Conservation (phyloP, 495 filamentous ascomycete species). For the Glonium stellatum region DNA sequence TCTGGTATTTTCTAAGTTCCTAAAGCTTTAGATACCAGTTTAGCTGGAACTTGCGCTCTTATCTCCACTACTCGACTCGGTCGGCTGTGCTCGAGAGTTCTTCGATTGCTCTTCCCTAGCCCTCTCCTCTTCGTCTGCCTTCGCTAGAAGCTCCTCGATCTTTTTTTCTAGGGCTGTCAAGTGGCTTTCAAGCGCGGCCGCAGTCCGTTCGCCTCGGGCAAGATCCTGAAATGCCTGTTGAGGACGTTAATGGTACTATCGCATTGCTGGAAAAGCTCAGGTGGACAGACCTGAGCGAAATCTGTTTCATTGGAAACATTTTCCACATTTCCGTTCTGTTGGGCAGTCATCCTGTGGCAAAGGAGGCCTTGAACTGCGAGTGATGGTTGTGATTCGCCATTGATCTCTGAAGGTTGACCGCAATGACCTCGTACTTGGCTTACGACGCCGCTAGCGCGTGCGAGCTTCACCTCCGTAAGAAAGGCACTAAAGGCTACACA, state of each 20-base stretch:
- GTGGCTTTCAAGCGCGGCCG: slow-evolving; percentile 49
- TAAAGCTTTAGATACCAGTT: background rate
- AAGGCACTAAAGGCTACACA: background rate
- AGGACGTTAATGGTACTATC: background rate
- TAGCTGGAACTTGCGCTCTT: background rate
- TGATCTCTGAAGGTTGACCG: background rate
- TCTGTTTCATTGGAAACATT: slow-evolving; percentile 20
- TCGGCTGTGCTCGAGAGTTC: background rate
- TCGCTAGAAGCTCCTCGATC: slow-evolving; percentile 51
- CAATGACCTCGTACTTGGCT: background rate
- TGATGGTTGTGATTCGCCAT: background rate
- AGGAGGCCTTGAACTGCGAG: background rate
- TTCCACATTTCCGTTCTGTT: slow-evolving; percentile 16
- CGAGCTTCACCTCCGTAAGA: background rate
- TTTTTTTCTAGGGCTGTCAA: slow-evolving; percentile 48
- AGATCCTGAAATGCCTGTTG: slow-evolving; percentile 38
- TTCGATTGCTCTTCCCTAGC: background rate
- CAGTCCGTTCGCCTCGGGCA: slow-evolving; percentile 50
- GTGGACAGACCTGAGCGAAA: slow-evolving; percentile 26
- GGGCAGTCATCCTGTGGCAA: slow-evolving; percentile 15
- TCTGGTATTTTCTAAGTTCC: background rate
- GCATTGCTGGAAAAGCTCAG: background rate
- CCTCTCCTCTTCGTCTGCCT: slow-evolving; percentile 36
- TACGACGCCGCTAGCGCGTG: background rate
- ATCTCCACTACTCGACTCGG: slow-evolving; percentile 1